Percentiles rank a stretch among this genome's conserved stretches.
Evolutionary conservation across 306 rosid species (phyloP).

Genomic region (Inga laurina): DNA sequence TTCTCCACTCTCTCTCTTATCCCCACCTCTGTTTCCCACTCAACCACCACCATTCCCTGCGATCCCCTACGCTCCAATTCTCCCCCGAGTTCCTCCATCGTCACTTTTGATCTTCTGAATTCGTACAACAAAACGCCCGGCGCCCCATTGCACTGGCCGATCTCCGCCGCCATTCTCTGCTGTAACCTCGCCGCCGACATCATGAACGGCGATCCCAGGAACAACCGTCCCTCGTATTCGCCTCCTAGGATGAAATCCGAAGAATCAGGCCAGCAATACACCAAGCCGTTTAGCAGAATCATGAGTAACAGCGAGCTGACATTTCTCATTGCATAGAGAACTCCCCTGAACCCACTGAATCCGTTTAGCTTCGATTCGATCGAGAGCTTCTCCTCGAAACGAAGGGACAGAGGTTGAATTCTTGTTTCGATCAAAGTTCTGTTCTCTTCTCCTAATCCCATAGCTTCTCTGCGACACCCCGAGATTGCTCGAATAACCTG

Average conservation of each 20-base stretch:
- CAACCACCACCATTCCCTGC: slow-evolving; percentile 38
- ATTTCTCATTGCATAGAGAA: slow-evolving; percentile 95
- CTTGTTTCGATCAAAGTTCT: slow-evolving; percentile 79
- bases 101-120: slow-evolving; percentile 74
- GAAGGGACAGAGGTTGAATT: slow-evolving; percentile 67
- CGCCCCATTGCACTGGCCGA: slow-evolving; percentile 60
- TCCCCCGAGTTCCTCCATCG: slow-evolving; percentile 79
- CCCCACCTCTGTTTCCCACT: slow-evolving; percentile 71
- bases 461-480: slow-evolving; percentile 72
- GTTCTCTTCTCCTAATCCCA: slow-evolving; percentile 89
- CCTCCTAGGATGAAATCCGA: slow-evolving; percentile 64
- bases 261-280: slow-evolving; percentile 74
- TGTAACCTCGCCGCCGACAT: slow-evolving; percentile 71
- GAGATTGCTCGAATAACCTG: slow-evolving; percentile 80
- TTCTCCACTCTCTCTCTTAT: slow-evolving; percentile 81
- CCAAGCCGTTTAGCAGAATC: slow-evolving; percentile 67
- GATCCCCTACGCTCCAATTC: slow-evolving; percentile 72
- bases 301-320: slow-evolving; percentile 77
- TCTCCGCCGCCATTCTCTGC: slow-evolving; percentile 86
- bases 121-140: slow-evolving; percentile 76
- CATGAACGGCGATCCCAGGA: slow-evolving; percentile 72
- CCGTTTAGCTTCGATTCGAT: slow-evolving; percentile 93
- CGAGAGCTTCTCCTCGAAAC: slow-evolving; percentile 80
- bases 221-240: slow-evolving; percentile 63
- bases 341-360: slow-evolving; percentile 96